Percentiles rank a stretch among this genome's conserved stretches.
phyloP scores from a whole-genome alignment of 306 rosid species.

The Echinosophora koreensis region DNA sequence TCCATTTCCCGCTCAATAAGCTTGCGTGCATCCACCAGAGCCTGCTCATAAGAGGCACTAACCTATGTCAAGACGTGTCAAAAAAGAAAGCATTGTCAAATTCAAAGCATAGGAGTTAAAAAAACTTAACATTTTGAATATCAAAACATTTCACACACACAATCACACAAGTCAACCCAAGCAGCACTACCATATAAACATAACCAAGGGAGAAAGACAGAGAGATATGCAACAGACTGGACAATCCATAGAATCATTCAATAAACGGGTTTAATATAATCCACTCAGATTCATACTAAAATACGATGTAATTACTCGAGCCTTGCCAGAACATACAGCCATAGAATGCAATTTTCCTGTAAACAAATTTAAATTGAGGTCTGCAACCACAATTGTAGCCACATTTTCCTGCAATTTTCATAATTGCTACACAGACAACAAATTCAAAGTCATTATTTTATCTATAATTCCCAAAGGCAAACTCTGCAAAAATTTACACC shows the following conservation, averaged over 20 bases:
- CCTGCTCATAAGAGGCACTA: constrained; percentile 99
- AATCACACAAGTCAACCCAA: constrained; percentile 30
- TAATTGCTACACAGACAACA: background rate
- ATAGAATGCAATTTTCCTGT: background rate
- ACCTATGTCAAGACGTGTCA: constrained; percentile 68
- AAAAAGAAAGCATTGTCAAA: constrained; percentile 47
- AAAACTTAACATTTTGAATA: constrained; percentile 19
- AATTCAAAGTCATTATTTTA: background rate
- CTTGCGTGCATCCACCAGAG: constrained; percentile 96
- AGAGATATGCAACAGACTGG: background rate
- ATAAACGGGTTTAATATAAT: constrained; percentile 10
- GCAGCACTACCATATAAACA: constrained; percentile 33
- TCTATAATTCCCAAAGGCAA: background rate
- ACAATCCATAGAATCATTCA: constrained; percentile 29
- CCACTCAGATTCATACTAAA: constrained; percentile 23
- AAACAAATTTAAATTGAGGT: constrained; percentile 12
- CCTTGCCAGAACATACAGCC: constrained; percentile 1
- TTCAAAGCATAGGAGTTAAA: constrained; percentile 36
- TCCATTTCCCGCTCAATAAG: constrained; percentile 98
- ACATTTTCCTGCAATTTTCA: background rate
- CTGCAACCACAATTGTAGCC: background rate
- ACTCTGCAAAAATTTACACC: background rate
- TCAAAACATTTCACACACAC: constrained; percentile 25
- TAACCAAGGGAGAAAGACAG: background rate
- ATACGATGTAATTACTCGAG: background rate